Evolutionary conservation across 495 filamentous ascomycete genomes (phyloP).

Genomic region (Penicillium roqueforti): DNA sequence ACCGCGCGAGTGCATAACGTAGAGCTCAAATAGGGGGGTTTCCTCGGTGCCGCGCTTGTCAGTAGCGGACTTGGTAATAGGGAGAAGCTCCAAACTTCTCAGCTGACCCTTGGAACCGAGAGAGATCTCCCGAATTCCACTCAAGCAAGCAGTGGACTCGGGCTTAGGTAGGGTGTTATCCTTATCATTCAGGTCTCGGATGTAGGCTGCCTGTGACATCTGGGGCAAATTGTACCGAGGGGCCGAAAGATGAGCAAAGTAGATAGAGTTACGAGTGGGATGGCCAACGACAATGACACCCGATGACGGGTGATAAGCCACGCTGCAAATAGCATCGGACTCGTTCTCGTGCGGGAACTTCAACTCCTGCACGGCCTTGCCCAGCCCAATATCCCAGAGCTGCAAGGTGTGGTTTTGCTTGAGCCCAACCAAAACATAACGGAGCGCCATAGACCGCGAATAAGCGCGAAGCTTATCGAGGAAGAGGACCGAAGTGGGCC

Average conservation of each 20-base stretch:
- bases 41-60: conserved; percentile 49
- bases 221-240: conserved; percentile 77
- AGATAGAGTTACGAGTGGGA: conserved; percentile 94
- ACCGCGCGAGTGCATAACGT: conserved; percentile 94
- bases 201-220: conserved; percentile 82
- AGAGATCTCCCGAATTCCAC: conserved; percentile 89
- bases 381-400: conserved; percentile 95
- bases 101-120: conserved; percentile 83
- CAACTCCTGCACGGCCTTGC: conserved; percentile 93
- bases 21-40: conserved; percentile 79
- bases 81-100: conserved; percentile 83
- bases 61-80: conserved; percentile 45
- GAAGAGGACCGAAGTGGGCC: conserved; percentile 93
- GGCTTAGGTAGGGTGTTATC: conserved; percentile 72
- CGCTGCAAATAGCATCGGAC: conserved; percentile 92
- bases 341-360: conserved; percentile 96
- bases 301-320: conserved; percentile 83
- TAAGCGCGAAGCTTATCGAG: conserved; percentile 92
- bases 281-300: conserved; percentile 94
- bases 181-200: conserved; percentile 68
- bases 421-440: conserved; percentile 95
- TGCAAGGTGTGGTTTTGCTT: conserved; percentile 99
- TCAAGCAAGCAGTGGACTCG: conserved; percentile 93
- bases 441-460: conserved; percentile 74
- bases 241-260: conserved; percentile 90